These are phyloP conservation scores for Debaryomyces fabryi DNA, from an alignment of 1,139 yeast species.

Conservation along the genomic window DNA sequence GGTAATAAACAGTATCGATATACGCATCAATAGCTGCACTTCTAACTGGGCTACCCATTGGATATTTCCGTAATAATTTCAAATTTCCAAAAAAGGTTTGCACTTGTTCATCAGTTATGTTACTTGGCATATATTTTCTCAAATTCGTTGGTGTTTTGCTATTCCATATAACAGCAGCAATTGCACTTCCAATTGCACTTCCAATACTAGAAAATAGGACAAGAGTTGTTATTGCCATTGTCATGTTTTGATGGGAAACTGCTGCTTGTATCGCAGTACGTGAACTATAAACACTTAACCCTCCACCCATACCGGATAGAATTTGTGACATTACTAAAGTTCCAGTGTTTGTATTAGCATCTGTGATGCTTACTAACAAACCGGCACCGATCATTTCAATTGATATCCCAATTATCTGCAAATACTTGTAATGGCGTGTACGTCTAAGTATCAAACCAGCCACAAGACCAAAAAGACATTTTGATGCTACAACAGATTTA, in stretches of 20 bases:
- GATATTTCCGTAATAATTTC: slow-evolving; percentile 5
- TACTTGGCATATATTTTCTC: slow-evolving; percentile 22
- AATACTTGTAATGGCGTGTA: slow-evolving; percentile 29
- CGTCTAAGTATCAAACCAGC: slow-evolving; percentile 28
- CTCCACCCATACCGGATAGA: slow-evolving; percentile 34
- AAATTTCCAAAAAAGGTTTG: slow-evolving; percentile 18
- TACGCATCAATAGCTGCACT: slow-evolving; percentile 12
- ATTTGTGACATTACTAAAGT: slow-evolving; percentile 23
- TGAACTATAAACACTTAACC: slow-evolving; percentile 30
- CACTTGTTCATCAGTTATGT: slow-evolving; percentile 7
- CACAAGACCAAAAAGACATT: slow-evolving; percentile 31
- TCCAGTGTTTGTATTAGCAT: slow-evolving; percentile 21
- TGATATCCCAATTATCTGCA: slow-evolving; percentile 27
- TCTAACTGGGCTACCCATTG: slow-evolving; percentile 10
- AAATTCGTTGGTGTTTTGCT: slow-evolving; percentile 33
- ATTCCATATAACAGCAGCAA: slow-evolving; percentile 52
- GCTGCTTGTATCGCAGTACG: slow-evolving; percentile 30
- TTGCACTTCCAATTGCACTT: slow-evolving; percentile 43
- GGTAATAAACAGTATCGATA: slow-evolving; percentile 16
- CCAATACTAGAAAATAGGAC: slow-evolving; percentile 44
- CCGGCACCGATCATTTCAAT: slow-evolving; percentile 24
- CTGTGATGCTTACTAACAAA: slow-evolving; percentile 22
- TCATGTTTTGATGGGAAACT: slow-evolving; percentile 48
- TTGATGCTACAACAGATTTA: slow-evolving; percentile 29
- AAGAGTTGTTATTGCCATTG: slow-evolving; percentile 43